Conservation (phyloP, 1,284 basidiomycete species). For the Ceratobasidium sp. region DNA sequence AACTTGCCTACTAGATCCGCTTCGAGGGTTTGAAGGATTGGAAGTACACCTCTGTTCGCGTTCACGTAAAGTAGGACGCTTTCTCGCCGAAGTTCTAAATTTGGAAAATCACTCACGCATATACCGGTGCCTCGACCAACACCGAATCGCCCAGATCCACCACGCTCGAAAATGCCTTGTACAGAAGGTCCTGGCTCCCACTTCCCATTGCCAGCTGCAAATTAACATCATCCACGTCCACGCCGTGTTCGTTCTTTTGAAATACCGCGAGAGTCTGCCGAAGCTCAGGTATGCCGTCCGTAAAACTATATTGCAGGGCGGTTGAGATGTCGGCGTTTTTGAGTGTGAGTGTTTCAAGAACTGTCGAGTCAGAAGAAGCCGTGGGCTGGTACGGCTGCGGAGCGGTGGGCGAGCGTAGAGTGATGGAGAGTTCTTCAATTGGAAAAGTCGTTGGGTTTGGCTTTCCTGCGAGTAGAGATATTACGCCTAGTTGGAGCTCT, state of each 20-base stretch:
- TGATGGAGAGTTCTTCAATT: conserved; percentile 79
- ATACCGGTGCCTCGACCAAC: conserved; percentile 88
- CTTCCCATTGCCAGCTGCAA: conserved; percentile 85
- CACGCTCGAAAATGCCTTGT: conserved; percentile 74
- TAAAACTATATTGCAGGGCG: conserved; percentile 83
- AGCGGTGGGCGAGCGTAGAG: conserved; percentile 63
- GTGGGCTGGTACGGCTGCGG: conserved; percentile 42
- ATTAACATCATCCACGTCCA: conserved; percentile 67
- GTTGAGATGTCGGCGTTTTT: conserved; percentile 68
- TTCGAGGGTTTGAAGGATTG: conserved; percentile 70
- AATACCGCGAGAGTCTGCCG: conserved; percentile 73
- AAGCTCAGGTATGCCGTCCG: conserved; percentile 75
- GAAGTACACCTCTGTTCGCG: conserved; percentile 70
- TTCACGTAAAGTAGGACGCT: not conserved
- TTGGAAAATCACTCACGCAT: conserved; percentile 70
- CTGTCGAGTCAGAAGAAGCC: conserved; percentile 51
- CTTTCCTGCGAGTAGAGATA: conserved; percentile 88
- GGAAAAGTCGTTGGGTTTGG: conserved; percentile 94
- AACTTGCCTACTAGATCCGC: conserved; percentile 74
- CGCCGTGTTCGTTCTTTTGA: conserved; percentile 74
- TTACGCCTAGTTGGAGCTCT: conserved; percentile 81
- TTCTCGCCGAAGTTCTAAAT: not conserved
- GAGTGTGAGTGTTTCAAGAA: conserved; percentile 65
- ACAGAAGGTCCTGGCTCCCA: conserved; percentile 90
- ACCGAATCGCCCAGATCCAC: conserved; percentile 86